Conservation (phyloP, 139 green algal species). For the Bryopsis sp. region DNA sequence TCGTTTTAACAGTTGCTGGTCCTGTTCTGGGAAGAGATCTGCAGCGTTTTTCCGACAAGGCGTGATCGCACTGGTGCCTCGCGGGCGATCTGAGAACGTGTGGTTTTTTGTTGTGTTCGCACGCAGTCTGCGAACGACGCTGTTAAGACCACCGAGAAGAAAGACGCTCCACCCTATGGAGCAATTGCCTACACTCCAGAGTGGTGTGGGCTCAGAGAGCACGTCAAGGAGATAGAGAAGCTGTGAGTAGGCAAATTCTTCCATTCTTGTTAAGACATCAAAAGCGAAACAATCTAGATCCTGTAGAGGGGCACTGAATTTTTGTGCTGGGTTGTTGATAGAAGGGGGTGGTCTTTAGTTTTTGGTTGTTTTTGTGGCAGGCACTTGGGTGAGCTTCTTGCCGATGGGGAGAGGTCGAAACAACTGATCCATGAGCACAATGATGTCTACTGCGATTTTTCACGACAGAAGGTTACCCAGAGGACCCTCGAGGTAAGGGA, state of each 20-base stretch:
- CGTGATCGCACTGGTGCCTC: too few species aligned
- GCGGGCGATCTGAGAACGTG: too few species aligned
- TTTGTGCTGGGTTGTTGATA: neutral
- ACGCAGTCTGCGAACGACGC: too few species aligned
- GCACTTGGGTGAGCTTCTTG: constrained; percentile 81
- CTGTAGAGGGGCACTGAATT: neutral
- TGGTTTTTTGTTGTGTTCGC: too few species aligned
- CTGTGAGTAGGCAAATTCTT: constrained; percentile 37
- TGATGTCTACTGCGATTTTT: constrained; percentile 83
- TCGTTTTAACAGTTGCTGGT: too few species aligned
- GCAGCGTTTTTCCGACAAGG: too few species aligned
- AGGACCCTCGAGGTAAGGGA: constrained; percentile 73
- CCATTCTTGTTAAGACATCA: neutral
- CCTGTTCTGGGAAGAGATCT: too few species aligned
- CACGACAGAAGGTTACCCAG: constrained; percentile 73
- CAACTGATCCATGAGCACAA: constrained; percentile 72
- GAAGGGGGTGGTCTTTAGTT: neutral
- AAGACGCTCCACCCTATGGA: constrained; percentile 14
- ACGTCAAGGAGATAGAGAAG: constrained; percentile 71
- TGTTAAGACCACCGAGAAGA: neutral
- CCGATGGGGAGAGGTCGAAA: constrained; percentile 61
- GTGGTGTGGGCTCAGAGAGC: constrained; percentile 68
- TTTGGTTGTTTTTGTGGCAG: constrained; percentile 28
- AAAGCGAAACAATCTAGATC: neutral
- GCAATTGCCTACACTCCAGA: constrained; percentile 51